Evolutionary conservation across 2,329 filamentous ascomycete species (phyloP).

Genomic region (Colletotrichum graminicola): DNA sequence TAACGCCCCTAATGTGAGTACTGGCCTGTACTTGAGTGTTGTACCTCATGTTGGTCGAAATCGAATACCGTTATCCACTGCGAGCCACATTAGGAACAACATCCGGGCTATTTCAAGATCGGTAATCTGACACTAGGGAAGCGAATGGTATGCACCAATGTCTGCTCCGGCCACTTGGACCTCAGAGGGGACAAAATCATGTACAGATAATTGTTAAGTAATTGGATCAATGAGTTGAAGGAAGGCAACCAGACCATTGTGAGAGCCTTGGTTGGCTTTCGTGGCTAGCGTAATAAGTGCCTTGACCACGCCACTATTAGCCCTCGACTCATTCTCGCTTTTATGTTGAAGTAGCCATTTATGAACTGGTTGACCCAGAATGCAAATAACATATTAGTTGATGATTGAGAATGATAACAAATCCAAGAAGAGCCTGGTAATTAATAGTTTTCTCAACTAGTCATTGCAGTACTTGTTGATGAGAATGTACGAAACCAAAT

Average conservation of each 20-base stretch:
- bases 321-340: not conserved
- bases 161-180: too few species aligned
- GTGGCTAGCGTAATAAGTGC: not conserved
- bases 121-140: not conserved
- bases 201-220: not conserved
- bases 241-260: not conserved
- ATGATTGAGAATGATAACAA: not conserved
- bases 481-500: not conserved
- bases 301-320: not conserved
- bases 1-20: not conserved
- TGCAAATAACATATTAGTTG: not conserved
- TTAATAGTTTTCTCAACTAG: not conserved
- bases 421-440: not conserved
- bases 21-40: not conserved
- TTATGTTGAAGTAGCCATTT: too few species aligned
- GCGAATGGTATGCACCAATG: not conserved
- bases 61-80: not conserved
- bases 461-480: not conserved
- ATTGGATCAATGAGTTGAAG: too few species aligned
- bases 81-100: not conserved
- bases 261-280: rapidly evolving
- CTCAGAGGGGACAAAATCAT: too few species aligned
- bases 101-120: too few species aligned
- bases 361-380: not conserved
- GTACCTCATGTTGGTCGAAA: not conserved